Conservation (phyloP, 2,329 filamentous ascomycete genomes). For the Fusarium dimerum region DNA sequence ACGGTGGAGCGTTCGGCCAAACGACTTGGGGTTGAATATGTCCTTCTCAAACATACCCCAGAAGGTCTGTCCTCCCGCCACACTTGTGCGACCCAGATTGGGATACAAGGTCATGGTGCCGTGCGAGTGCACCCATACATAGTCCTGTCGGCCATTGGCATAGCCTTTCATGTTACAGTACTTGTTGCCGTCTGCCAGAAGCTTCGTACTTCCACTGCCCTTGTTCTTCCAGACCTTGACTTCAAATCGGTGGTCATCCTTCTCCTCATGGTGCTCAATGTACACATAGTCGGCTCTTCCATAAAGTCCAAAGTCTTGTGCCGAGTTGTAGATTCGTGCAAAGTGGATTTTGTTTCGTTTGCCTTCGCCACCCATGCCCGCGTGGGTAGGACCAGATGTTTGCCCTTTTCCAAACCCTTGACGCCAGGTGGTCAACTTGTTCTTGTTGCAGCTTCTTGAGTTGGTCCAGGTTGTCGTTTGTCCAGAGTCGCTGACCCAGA, state of each 20-base stretch:
- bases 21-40: no score
- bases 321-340: constrained; percentile 8
- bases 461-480: constrained; percentile 23
- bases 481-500: constrained; percentile 22
- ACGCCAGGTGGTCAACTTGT: constrained; percentile 17
- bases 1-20: constrained; percentile 18
- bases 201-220: background rate
- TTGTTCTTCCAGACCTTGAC: background rate
- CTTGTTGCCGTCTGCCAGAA: background rate
- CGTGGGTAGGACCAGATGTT: constrained; percentile 12
- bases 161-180: background rate
- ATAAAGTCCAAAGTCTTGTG: constrained; percentile 5
- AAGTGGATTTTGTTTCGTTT: constrained; percentile 8
- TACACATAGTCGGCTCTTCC: constrained; percentile 12
- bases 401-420: constrained; percentile 7
- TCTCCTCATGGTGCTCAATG: constrained; percentile 3
- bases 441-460: constrained; percentile 16
- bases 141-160: constrained; percentile 4
- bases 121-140: background rate
- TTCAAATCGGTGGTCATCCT: background rate
- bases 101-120: background rate
- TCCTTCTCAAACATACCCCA: constrained; percentile 4
- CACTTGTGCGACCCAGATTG: background rate
- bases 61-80: background rate
- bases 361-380: background rate